phyloP scores from a whole-genome alignment of 2,329 filamentous ascomycete species.

The Thelonectria blattea region DNA sequence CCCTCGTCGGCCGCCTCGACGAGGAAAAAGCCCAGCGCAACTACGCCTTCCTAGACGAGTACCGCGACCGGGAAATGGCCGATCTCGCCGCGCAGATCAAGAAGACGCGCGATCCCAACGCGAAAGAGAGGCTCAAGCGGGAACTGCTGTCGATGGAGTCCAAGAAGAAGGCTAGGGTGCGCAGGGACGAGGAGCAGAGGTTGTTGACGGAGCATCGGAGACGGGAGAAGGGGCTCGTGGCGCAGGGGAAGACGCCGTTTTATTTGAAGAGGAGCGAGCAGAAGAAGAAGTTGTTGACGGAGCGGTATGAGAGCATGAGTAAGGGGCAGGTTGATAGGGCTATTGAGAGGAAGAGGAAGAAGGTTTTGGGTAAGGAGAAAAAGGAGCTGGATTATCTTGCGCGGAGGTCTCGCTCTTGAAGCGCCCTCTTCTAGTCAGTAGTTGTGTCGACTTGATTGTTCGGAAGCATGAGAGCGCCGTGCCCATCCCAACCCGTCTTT shows the following conservation, averaged over 20 bases:
- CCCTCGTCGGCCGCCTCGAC: constrained; percentile 59
- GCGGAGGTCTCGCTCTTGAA: constrained; percentile 35
- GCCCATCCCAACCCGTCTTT: constrained; percentile 6
- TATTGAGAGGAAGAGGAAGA: constrained; percentile 89
- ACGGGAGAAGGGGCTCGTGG: constrained; percentile 83
- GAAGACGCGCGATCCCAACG: constrained; percentile 65
- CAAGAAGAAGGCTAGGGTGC: constrained; percentile 71
- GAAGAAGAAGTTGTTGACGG: constrained; percentile 82
- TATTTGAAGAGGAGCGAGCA: constrained; percentile 92
- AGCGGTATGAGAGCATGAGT: constrained; percentile 83
- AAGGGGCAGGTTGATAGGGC: constrained; percentile 82
- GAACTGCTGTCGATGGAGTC: constrained; percentile 80
- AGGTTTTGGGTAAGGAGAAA: constrained; percentile 84
- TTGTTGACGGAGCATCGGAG: constrained; percentile 77
- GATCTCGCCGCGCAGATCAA: constrained; percentile 73
- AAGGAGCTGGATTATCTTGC: constrained; percentile 64
- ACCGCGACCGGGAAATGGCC: constrained; percentile 82
- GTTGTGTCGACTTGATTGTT: background rate
- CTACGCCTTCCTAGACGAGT: constrained; percentile 88
- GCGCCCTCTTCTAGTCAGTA: background rate
- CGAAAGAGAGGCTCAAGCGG: constrained; percentile 74
- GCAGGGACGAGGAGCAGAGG: constrained; percentile 72
- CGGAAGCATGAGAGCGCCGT: background rate
- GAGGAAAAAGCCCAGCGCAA: constrained; percentile 68
- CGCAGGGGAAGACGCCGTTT: constrained; percentile 89